Conservation (phyloP, 2,329 filamentous ascomycete genomes). For the Fusarium equiseti region DNA sequence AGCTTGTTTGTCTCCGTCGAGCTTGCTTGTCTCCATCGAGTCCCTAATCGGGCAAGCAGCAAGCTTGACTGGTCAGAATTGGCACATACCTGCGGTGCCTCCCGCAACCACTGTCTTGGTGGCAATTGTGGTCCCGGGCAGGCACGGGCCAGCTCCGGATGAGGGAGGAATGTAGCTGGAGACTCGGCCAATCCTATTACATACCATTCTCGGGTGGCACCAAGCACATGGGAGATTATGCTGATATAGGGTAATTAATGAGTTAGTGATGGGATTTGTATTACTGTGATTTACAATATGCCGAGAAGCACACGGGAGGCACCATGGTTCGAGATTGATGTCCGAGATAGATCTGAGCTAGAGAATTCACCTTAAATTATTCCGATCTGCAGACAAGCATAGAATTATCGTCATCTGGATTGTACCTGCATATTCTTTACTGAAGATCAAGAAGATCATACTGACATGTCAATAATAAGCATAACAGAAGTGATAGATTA, state of each 20-base stretch:
- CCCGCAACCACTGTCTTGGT: constrained; percentile 9
- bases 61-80: background rate
- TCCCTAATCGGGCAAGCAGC: background rate
- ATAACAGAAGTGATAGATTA: background rate
- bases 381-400: background rate
- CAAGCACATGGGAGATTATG: no score
- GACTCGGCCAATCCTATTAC: constrained; percentile 13
- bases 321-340: background rate
- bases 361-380: no score
- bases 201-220: background rate
- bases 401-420: background rate
- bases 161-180: background rate
- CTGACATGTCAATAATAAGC: fast-evolving
- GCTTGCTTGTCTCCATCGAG: background rate
- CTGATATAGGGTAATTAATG: background rate
- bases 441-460: background rate
- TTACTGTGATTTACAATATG: background rate
- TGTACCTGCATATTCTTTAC: fast-evolving
- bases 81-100: background rate
- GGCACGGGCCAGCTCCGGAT: background rate
- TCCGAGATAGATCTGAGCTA: background rate
- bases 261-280: background rate
- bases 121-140: background rate
- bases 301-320: background rate
- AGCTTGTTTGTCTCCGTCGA: background rate